Conservation (phyloP, 805 yeast genomes). For the Debaryomyces hansenii region DNA sequence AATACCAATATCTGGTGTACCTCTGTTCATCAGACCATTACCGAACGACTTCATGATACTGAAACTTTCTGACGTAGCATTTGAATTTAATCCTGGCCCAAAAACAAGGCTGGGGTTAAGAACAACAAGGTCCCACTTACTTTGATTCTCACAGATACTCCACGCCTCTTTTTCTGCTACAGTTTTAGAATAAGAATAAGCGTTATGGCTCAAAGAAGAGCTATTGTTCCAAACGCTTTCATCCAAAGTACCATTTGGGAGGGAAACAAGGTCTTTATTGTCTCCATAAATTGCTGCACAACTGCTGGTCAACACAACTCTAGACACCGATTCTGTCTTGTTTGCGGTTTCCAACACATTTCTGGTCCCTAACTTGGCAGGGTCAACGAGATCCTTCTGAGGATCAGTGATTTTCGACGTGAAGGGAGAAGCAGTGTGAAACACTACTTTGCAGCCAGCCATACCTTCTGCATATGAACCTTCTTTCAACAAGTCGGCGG, state of each 20-base stretch:
- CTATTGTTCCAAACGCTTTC: conserved; percentile 11
- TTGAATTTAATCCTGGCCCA: conserved; percentile 13
- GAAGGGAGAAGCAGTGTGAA: conserved; percentile 65
- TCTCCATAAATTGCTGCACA: conserved; percentile 18
- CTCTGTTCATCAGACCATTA: conserved; percentile 1
- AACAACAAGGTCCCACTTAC: conserved; percentile 12
- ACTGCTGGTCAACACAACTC: conserved; percentile 21
- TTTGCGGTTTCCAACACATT: conserved; percentile 51
- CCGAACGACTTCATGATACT: conserved; percentile 4
- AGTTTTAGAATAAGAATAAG: conserved; percentile 25
- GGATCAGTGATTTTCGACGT: conserved; percentile 42
- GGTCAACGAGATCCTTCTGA: conserved; percentile 52
- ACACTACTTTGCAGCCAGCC: conserved; percentile 48
- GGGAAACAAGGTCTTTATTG: conserved; percentile 12
- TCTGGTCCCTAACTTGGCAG: conserved; percentile 57
- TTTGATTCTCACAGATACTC: conserved; percentile 11
- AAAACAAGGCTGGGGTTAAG: conserved; percentile 22
- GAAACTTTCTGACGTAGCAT: conserved; percentile 7
- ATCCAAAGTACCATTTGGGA: conserved; percentile 10
- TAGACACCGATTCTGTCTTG: conserved; percentile 17
- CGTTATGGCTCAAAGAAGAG: conserved; percentile 34
- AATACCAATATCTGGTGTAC: conserved; percentile 1
- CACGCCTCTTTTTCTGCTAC: conserved; percentile 19
- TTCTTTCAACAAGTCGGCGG: conserved; percentile 7
- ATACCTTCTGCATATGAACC: conserved; percentile 20